These are phyloP conservation scores for Polytrichum formosum DNA, from an alignment of 225 moss, liverwort and hornwort species.

Conservation along the genomic window DNA sequence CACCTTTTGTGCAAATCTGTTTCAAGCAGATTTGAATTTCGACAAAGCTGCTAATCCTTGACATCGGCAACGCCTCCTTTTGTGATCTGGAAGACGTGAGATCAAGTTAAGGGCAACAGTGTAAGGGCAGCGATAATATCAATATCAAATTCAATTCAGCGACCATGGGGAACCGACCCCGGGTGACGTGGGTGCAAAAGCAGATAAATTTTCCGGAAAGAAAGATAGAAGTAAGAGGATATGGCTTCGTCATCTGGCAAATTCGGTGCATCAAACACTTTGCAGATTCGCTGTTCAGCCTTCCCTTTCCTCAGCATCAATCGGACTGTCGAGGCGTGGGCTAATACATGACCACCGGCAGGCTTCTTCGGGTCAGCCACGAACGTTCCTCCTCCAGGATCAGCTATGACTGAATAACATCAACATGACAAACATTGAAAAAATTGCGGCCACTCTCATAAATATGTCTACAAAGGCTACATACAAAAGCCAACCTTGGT, in stretches of 20 bases:
- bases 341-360: constrained; percentile 91
- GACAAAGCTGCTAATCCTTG: constrained; percentile 31
- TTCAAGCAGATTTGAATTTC: no score
- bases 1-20: no score
- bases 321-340: constrained; percentile 86
- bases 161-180: no score
- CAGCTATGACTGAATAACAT: constrained; percentile 67
- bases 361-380: constrained; percentile 92
- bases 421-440: not conserved
- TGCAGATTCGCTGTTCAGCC: constrained; percentile 91
- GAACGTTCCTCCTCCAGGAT: constrained; percentile 90
- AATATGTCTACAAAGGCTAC: no score
- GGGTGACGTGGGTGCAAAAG: no score
- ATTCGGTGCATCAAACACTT: constrained; percentile 83
- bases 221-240: constrained; percentile 43
- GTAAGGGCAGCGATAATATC: not conserved
- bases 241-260: constrained; percentile 91
- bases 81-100: constrained; percentile 55
- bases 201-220: not conserved
- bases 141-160: no score
- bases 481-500: no score
- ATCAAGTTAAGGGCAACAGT: constrained; percentile 24
- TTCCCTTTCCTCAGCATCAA: constrained; percentile 89
- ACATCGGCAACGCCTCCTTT: constrained; percentile 52
- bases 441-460: no score